Evolutionary conservation across 2,329 filamentous ascomycete species (phyloP).

Genomic region (Exophiala aquamarina): DNA sequence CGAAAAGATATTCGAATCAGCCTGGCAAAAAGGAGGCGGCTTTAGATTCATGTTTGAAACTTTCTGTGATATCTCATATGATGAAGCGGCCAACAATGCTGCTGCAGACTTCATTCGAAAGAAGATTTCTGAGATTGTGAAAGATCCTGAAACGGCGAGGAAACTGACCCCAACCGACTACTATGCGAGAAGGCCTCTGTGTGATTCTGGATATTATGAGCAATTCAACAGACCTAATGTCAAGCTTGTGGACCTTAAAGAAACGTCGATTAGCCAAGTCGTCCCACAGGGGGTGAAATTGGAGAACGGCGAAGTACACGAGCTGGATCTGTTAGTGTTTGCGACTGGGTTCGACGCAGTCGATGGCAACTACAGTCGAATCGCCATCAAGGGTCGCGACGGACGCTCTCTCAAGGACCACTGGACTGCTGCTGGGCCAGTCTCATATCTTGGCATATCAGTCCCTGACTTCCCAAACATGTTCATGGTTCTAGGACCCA

Average conservation of each 20-base stretch:
- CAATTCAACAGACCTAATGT: slow-evolving; percentile 48
- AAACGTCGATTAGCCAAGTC: slow-evolving; percentile 28
- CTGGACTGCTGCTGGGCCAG: slow-evolving; percentile 35
- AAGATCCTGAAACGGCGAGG: slow-evolving; percentile 32
- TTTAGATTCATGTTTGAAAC: slow-evolving; percentile 40
- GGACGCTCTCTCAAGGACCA: slow-evolving; percentile 35
- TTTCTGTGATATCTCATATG: slow-evolving; percentile 38
- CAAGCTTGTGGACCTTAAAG: slow-evolving; percentile 39
- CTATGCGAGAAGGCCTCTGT: slow-evolving; percentile 50
- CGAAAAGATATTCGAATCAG: slow-evolving; percentile 31
- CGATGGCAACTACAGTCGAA: slow-evolving; percentile 40
- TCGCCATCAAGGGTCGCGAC: slow-evolving; percentile 40
- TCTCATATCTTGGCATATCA: slow-evolving; percentile 41
- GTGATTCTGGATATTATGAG: slow-evolving; percentile 54
- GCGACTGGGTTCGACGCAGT: slow-evolving; percentile 47
- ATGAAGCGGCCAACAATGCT: slow-evolving; percentile 39
- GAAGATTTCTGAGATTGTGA: slow-evolving; percentile 33
- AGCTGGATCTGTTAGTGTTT: slow-evolving; percentile 41
- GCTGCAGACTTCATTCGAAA: slow-evolving; percentile 38
- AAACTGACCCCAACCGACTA: slow-evolving; percentile 49
- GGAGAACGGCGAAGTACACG: slow-evolving; percentile 30
- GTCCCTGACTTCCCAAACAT: slow-evolving; percentile 47
- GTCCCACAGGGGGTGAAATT: slow-evolving; percentile 29
- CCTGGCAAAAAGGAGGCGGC: slow-evolving; percentile 35
- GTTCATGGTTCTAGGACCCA: slow-evolving; percentile 54